phyloP scores from a whole-genome alignment of 371 early-diverging fungal species.

The Mucor ambiguus region DNA sequence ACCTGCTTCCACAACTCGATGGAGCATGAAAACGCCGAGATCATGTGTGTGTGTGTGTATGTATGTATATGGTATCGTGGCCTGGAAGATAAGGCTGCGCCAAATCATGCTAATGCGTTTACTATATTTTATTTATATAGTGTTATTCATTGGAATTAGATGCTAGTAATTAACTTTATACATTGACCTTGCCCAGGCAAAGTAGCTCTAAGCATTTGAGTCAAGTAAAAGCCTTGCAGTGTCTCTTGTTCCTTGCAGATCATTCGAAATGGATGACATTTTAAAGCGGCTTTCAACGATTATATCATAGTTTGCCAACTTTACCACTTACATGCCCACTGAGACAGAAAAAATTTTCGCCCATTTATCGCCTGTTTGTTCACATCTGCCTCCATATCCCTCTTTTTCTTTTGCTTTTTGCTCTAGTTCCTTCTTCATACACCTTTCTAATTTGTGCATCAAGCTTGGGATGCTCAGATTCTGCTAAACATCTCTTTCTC shows the following conservation, averaged over 20 bases:
- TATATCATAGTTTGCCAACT: neutral
- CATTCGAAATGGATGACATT: neutral
- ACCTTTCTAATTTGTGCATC: neutral
- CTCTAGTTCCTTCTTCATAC: neutral
- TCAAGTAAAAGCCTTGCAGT: neutral
- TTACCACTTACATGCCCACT: neutral
- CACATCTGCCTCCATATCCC: neutral
- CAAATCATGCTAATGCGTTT: neutral
- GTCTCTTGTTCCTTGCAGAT: neutral
- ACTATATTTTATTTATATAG: neutral
- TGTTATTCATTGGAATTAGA: neutral
- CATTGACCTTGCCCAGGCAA: neutral
- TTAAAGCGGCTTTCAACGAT: neutral
- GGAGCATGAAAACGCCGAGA: neutral
- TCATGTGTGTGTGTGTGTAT: neutral
- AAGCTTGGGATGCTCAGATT: conserved; percentile 1
- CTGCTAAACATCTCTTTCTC: conserved; percentile 2
- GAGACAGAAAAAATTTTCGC: conserved; percentile 4
- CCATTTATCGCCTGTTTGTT: neutral
- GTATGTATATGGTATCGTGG: neutral
- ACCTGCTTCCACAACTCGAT: neutral
- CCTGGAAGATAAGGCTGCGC: neutral
- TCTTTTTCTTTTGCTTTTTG: neutral
- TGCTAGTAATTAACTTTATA: neutral
- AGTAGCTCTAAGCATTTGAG: neutral